Percentiles rank a stretch among this genome's conserved stretches.
Evolutionary conservation across 495 filamentous ascomycete genomes (phyloP).

Genomic region (Chaetomidium leptoderma): DNA sequence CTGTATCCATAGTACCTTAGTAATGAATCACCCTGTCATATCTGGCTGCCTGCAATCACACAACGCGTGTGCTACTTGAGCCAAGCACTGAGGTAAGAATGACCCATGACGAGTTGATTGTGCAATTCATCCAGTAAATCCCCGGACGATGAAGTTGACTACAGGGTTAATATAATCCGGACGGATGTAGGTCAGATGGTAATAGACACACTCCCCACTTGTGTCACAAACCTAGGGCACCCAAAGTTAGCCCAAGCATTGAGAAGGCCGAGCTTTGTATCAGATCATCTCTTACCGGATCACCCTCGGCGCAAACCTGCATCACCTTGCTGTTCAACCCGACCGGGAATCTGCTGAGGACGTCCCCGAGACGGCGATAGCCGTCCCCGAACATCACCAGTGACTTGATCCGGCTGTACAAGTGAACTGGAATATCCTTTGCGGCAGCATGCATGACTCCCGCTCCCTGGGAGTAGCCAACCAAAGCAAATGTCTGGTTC

Average conservation of each 20-base stretch:
- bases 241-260: not conserved
- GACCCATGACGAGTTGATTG: no score
- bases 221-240: conserved; percentile 1
- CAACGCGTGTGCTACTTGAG: no score
- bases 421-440: not conserved
- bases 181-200: conserved; percentile 5
- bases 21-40: no score
- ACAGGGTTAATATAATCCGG: conserved; percentile 1
- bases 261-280: not conserved
- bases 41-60: no score
- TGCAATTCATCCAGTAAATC: not conserved
- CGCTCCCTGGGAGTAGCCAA: conserved; percentile 11
- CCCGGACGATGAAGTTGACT: not conserved
- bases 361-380: conserved; percentile 5
- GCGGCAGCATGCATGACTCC: conserved; percentile 12
- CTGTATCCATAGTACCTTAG: no score
- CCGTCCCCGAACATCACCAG: conserved; percentile 9
- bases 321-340: conserved; percentile 7
- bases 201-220: not conserved
- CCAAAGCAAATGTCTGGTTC: conserved; percentile 2
- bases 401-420: conserved; percentile 10
- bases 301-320: conserved; percentile 8
- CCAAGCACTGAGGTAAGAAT: no score
- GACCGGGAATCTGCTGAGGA: not conserved
- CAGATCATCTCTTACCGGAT: not conserved